These are phyloP conservation scores for Suhomyces anneliseae DNA, from an alignment of 1,139 yeast genomes.

Conservation along the genomic window DNA sequence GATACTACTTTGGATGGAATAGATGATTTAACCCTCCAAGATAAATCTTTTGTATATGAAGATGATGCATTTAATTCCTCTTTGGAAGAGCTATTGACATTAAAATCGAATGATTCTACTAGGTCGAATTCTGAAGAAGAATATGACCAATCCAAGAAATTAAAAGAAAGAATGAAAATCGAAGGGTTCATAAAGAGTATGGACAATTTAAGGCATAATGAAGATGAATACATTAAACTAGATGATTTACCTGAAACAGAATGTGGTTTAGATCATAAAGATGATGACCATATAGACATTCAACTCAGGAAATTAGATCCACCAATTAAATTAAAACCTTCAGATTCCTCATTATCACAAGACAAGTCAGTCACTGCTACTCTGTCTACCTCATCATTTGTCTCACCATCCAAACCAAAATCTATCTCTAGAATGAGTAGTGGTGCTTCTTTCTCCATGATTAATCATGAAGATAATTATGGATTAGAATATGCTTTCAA, in stretches of 20 bases:
- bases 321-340: conserved; percentile 7
- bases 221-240: conserved; percentile 15
- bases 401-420: conserved; percentile 20
- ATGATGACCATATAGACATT: conserved; percentile 1
- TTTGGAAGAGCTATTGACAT: conserved; percentile 22
- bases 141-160: background rate
- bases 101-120: conserved; percentile 27
- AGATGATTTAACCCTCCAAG: conserved; percentile 8
- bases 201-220: conserved; percentile 38
- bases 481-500: conserved; percentile 37
- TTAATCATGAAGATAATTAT: conserved; percentile 18
- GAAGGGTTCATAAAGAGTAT: conserved; percentile 28
- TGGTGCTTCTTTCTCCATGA: conserved; percentile 24
- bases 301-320: conserved; percentile 6
- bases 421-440: conserved; percentile 20
- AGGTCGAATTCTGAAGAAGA: conserved; percentile 12
- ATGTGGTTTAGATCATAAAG: conserved; percentile 13
- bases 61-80: conserved; percentile 24
- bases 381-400: conserved; percentile 13
- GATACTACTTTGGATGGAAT: conserved; percentile 10
- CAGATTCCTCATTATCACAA: conserved; percentile 1
- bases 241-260: conserved; percentile 17
- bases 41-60: conserved; percentile 15
- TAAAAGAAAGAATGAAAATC: conserved; percentile 5
- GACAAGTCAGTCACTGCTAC: conserved; percentile 2